A percentile compares a stretch with the other conserved stretches of the same genome.
Evolutionary conservation across 2,329 filamentous ascomycete species (phyloP).

Genomic region (Diaporthe velutina): DNA sequence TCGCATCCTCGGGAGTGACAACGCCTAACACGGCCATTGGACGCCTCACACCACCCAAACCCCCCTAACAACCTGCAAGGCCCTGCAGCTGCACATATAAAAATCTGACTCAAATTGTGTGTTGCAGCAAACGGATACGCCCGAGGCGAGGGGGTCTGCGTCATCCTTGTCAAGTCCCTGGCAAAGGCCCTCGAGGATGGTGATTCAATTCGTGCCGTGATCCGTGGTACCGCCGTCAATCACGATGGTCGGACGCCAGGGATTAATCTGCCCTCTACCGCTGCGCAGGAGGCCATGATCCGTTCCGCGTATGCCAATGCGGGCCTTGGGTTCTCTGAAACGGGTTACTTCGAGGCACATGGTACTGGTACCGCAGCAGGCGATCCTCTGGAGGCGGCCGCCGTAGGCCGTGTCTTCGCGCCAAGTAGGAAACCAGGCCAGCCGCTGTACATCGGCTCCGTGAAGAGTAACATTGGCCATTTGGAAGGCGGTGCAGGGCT

Average conservation of each 20-base stretch:
- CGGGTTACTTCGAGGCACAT: conserved; percentile 56
- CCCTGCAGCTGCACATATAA: neutral
- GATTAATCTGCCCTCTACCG: conserved; percentile 53
- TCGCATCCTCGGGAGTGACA: neutral
- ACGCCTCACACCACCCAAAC: neutral
- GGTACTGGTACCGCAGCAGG: conserved; percentile 51
- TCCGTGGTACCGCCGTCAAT: conserved; percentile 54
- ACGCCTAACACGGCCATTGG: neutral
- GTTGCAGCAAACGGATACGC: conserved; percentile 60
- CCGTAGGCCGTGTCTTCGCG: conserved; percentile 17
- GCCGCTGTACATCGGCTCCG: conserved; percentile 50
- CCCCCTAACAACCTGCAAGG: neutral
- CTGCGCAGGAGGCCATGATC: conserved; percentile 57
- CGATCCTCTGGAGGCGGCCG: conserved; percentile 40
- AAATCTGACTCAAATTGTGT: neutral
- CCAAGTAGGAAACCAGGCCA: conserved; percentile 43
- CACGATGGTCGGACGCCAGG: conserved; percentile 58
- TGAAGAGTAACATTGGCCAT: conserved; percentile 60
- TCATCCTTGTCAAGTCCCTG: conserved; percentile 53
- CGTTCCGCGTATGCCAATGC: conserved; percentile 53
- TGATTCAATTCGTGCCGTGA: conserved; percentile 54
- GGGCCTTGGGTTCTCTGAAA: conserved; percentile 50
- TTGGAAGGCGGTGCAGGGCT: conserved; percentile 61
- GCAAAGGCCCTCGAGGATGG: conserved; percentile 26
- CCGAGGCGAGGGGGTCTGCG: conserved; percentile 60